A percentile compares a stretch with the other conserved stretches of the same genome.
Evolutionary conservation across 805 yeast genomes (phyloP).

Genomic region (Teunomyces kruisii): DNA sequence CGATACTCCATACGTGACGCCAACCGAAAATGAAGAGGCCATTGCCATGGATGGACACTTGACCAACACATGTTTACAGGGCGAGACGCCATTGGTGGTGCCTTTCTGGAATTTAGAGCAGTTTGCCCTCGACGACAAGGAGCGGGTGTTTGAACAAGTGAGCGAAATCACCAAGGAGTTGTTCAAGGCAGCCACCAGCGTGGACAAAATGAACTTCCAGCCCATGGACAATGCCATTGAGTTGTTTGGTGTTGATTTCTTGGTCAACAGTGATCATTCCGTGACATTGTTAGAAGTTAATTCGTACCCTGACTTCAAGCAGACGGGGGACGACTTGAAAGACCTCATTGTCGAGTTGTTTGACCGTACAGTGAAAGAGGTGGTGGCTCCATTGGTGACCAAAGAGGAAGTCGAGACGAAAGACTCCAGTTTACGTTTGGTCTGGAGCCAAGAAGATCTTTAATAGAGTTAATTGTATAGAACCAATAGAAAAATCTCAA

Average conservation of each 20-base stretch:
- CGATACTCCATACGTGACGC: slow-evolving; percentile 43
- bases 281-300: slow-evolving; percentile 81
- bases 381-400: slow-evolving; percentile 50
- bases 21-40: slow-evolving; percentile 21
- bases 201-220: slow-evolving; percentile 81
- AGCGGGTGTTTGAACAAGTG: slow-evolving; percentile 52
- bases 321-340: slow-evolving; percentile 81
- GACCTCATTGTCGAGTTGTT: slow-evolving; percentile 65
- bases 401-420: background rate
- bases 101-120: slow-evolving; percentile 61
- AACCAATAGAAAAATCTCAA: too few relatives aligned
- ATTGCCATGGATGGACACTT: slow-evolving; percentile 70
- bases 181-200: slow-evolving; percentile 76
- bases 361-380: slow-evolving; percentile 48
- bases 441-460: background rate
- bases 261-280: slow-evolving; percentile 56
- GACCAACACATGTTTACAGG: slow-evolving; percentile 91
- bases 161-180: slow-evolving; percentile 64
- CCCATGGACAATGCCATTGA: slow-evolving; percentile 83
- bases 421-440: slow-evolving; percentile 2
- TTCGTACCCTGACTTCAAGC: slow-evolving; percentile 95
- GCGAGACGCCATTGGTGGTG: slow-evolving; percentile 51
- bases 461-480: too few relatives aligned
- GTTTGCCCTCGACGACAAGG: slow-evolving; percentile 27
- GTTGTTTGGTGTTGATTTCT: slow-evolving; percentile 84